These are phyloP conservation scores for Zygosaccharomyces bisporus DNA, from an alignment of 805 yeast genomes.

Conservation along the genomic window DNA sequence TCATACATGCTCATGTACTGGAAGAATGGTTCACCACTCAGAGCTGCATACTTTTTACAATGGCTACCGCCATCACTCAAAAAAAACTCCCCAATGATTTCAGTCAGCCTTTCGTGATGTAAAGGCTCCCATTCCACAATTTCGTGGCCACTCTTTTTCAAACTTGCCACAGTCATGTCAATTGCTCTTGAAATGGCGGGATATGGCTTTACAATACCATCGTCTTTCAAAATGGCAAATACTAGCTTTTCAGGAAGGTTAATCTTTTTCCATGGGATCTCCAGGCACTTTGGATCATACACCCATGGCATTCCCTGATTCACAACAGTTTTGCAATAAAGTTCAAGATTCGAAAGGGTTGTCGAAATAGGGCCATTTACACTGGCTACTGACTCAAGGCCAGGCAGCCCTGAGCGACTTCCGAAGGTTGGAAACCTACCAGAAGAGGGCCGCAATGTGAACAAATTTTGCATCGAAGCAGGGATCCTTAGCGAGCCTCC, in stretches of 20 bases:
- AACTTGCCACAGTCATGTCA: conserved; percentile 30
- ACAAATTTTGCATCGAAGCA: conserved; percentile 57
- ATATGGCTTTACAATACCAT: conserved; percentile 60
- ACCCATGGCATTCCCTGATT: conserved; percentile 64
- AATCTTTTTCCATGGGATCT: conserved; percentile 40
- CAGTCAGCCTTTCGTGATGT: conserved; percentile 37
- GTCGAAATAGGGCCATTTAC: conserved; percentile 68
- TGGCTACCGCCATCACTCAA: conserved; percentile 46
- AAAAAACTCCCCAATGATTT: conserved; percentile 38
- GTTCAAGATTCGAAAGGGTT: conserved; percentile 59
- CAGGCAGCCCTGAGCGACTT: conserved; percentile 52
- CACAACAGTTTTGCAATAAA: conserved; percentile 60
- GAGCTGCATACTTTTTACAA: conserved; percentile 33
- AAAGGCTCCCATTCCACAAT: conserved; percentile 47
- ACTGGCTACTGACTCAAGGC: conserved; percentile 61
- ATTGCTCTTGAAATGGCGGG: conserved; percentile 61
- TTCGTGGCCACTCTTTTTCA: conserved; percentile 48
- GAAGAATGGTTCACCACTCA: conserved; percentile 45
- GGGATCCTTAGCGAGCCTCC: conserved; percentile 70
- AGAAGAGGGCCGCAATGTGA: conserved; percentile 58
- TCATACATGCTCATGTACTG: conserved; percentile 42
- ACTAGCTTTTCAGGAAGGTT: conserved; percentile 41
- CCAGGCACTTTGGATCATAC: conserved; percentile 36
- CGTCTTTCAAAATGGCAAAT: conserved; percentile 60
- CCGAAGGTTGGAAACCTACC: conserved; percentile 44